Conservation (phyloP, 768 basidiomycete genomes). For the Mycena floridula region DNA sequence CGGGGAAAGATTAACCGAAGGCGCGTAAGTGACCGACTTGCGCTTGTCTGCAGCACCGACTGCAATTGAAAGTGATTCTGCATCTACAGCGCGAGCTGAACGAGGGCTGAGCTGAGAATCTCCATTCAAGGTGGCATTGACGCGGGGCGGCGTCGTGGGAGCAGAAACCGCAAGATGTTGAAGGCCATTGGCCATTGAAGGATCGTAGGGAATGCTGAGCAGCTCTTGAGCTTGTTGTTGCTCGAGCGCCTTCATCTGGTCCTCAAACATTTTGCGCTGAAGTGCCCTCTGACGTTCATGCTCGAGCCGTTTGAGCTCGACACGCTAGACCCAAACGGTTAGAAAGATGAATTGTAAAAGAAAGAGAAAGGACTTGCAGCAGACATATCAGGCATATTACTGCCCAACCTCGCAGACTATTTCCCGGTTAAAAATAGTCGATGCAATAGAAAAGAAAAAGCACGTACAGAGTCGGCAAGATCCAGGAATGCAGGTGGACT, state of each 20-base stretch:
- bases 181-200: conserved; percentile 37
- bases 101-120: conserved; percentile 41
- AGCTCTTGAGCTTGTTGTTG: conserved; percentile 86
- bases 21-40: conserved; percentile 83
- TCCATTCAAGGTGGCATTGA: conserved; percentile 64
- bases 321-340: conserved; percentile 44
- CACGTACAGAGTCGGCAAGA: conserved; percentile 85
- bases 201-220: conserved; percentile 65
- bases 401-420: conserved; percentile 78
- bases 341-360: neutral
- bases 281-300: conserved; percentile 85
- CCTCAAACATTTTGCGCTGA: conserved; percentile 90
- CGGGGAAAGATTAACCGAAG: conserved; percentile 68
- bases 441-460: conserved; percentile 9
- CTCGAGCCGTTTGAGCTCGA: conserved; percentile 85
- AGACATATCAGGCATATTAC: conserved; percentile 82
- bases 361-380: conserved; percentile 49
- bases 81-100: conserved; percentile 49
- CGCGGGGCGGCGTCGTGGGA: conserved; percentile 81
- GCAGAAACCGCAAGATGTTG: conserved; percentile 85
- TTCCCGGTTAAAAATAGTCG: conserved; percentile 14
- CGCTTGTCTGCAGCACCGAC: conserved; percentile 74
- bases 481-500: conserved; percentile 91
- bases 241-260: conserved; percentile 93
- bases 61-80: conserved; percentile 59